phyloP scores from a whole-genome alignment of 2,329 filamentous ascomycete genomes.

The Fusarium austroafricanum region DNA sequence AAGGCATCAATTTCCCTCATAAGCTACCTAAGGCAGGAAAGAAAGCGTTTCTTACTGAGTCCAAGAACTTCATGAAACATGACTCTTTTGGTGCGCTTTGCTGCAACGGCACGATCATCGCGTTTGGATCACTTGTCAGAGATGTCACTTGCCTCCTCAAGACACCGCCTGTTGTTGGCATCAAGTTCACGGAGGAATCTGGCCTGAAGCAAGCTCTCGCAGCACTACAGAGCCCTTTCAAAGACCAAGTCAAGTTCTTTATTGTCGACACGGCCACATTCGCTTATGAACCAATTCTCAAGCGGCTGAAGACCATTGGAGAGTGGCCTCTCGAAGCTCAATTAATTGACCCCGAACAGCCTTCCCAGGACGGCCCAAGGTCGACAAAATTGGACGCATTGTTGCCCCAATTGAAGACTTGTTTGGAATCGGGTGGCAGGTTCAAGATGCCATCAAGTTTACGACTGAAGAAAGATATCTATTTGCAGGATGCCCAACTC shows the following conservation, averaged over 20 bases:
- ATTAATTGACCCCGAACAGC: slow-evolving; percentile 55
- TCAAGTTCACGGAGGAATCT: slow-evolving; percentile 62
- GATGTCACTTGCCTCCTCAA: slow-evolving; percentile 59
- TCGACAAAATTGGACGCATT: slow-evolving; percentile 14
- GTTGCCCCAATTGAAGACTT: neutral
- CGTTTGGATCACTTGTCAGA: slow-evolving; percentile 69
- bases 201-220: slow-evolving; percentile 61
- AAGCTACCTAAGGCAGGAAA: slow-evolving; percentile 46
- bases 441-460: slow-evolving; percentile 28
- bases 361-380: slow-evolving; percentile 14
- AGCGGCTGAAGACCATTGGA: slow-evolving; percentile 65
- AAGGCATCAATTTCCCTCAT: slow-evolving; percentile 59
- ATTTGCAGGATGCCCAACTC: slow-evolving; percentile 59
- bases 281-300: slow-evolving; percentile 74
- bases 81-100: slow-evolving; percentile 71
- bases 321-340: slow-evolving; percentile 67
- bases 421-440: neutral
- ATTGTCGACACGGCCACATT: slow-evolving; percentile 75
- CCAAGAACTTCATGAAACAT: slow-evolving; percentile 66
- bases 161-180: slow-evolving; percentile 58
- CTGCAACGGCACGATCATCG: slow-evolving; percentile 62
- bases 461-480: slow-evolving; percentile 44
- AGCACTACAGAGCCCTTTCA: slow-evolving; percentile 51
- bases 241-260: slow-evolving; percentile 58
- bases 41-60: slow-evolving; percentile 59